Base-by-base conservation (phyloP, 495 filamentous ascomycete species). In the Staphylotrichum longicolle region DNA sequence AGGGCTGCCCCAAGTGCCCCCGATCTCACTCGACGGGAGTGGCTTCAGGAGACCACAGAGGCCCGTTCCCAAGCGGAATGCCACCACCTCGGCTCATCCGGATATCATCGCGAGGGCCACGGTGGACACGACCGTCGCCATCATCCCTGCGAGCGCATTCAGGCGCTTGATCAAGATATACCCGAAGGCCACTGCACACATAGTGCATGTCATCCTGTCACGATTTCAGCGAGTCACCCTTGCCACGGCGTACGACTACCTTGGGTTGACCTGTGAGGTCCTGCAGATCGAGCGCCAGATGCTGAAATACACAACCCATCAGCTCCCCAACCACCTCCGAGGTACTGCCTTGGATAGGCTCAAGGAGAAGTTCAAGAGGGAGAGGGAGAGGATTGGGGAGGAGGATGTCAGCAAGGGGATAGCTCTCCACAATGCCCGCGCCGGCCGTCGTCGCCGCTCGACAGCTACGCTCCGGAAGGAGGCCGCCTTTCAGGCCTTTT, bases 101-200 rank as follows among this genome's bases (percentile, higher is more conserved):
- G 94, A 98, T 72, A 95, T 98, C 65, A 91, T 98, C 61, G 94
- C 92, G 8, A 85, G 94, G 64, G 94, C 94, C n/a, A 96, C 91
- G 39, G 90, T 95, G 27, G 94, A 98, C 71, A 98, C 93, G 0
- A 98, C 95, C 0, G 97, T 98, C 74, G 94, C 94, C 14, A 94
- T 98, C 67, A 98, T 98, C 64, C 94, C 94, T 4, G 95, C 93
- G 5, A 94, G 91, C 66, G 94, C 94, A 4, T 98, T 98, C 72
- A 85, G 91, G 58, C 88, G 94, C 8, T 78, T 98, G 42, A 98
- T 96, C n/a, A 81, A 89, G 63, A 88, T 97, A 27, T 98, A 97
- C 69, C 94, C 94, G 7, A 93, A 91, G 75, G 94, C 94, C 4
- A 96, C 94, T 10, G 90, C 95, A 6, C 94, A 98, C 71, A 97